phyloP scores from a whole-genome alignment of 305 asterid genomes.

The Coffea humblotiana region DNA sequence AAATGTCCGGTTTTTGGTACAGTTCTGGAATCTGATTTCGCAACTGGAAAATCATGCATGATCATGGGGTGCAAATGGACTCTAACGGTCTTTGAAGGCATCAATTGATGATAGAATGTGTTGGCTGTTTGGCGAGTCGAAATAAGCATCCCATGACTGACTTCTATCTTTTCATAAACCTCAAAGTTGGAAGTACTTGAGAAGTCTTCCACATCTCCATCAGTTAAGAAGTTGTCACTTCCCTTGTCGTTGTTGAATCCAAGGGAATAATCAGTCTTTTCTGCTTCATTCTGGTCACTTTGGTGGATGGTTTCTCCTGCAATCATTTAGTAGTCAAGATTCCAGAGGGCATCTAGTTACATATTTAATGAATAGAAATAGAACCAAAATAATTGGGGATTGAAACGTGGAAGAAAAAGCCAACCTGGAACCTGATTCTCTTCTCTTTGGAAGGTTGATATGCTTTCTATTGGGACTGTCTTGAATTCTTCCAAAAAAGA shows the following conservation, averaged over 20 bases:
- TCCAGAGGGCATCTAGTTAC: neutral
- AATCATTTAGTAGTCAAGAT: slow-evolving; percentile 5
- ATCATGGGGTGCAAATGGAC: slow-evolving; percentile 57
- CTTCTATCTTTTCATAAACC: slow-evolving; percentile 55
- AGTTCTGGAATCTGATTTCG: slow-evolving; percentile 28
- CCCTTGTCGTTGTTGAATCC: slow-evolving; percentile 37
- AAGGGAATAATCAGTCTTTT: slow-evolving; percentile 39
- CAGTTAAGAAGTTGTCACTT: slow-evolving; percentile 54
- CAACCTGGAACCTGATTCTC: slow-evolving; percentile 65
- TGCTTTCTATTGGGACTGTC: slow-evolving; percentile 61
- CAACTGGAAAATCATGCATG: slow-evolving; percentile 31
- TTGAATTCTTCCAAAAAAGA: slow-evolving; percentile 60
- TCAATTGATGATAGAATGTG: slow-evolving; percentile 76
- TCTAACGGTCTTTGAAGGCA: slow-evolving; percentile 69
- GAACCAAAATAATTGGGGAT: no score
- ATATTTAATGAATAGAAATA: neutral
- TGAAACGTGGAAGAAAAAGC: neutral
- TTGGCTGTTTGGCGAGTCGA: slow-evolving; percentile 73
- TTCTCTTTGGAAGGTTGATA: slow-evolving; percentile 46
- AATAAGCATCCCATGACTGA: slow-evolving; percentile 69
- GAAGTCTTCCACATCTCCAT: slow-evolving; percentile 56
- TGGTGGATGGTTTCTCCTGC: slow-evolving; percentile 57
- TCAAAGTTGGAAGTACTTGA: slow-evolving; percentile 56
- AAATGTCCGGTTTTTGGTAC: slow-evolving; percentile 11
- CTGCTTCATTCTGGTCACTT: slow-evolving; percentile 30